Evolutionary conservation across 2,329 filamentous ascomycete species (phyloP), one percentile per base, ranked within the genome.

Genomic region (Colletotrichum destructivum): DNA sequence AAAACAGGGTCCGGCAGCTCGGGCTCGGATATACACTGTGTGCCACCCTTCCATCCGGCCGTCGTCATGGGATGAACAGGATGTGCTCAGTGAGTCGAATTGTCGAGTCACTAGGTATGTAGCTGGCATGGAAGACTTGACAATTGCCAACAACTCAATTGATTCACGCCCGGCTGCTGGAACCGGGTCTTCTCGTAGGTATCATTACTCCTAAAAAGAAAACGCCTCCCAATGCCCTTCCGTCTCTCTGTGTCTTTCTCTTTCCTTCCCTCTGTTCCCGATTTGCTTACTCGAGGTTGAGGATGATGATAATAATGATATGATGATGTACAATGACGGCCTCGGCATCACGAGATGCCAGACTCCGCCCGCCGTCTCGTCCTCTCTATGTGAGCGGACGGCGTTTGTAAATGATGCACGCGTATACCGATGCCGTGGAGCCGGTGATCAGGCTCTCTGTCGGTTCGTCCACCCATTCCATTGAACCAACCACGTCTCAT

Each of bases 211-310:
- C 69, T n/a, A 40, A 21, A 47, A 71, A 18, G 38, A 26, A 54
- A 71, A 71, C 69, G 69, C 69, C 69, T 69, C 18, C 69, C 69
- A 71, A 71, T 71, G 69, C 65, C 69, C n/a, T 31, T 8, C 8
- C 2, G 8, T 35, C 31, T 35, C 9, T 35, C 31, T 35, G 31
- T 35, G 8, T 35, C 8, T 9, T 31, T 9, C 31, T 35, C 8
- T 9, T 35, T 35, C 31, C 8, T 35, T 35, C 31, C 31, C 57
- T 46, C 13, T 21, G 15, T 9, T 44, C 69, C 65, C 57, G 59
- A 59, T 49, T 60, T 62, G 12, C 40, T 63, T 35, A 54, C 40
- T 69, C 69, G 38, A 52, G 49, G 47, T 18, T 26, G 23, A 66
- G 55, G 31, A 9, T 35, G 7, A 35, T 35, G 31, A 35, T 35